Conservation (phyloP, 2,329 filamentous ascomycete genomes). For the Tolypocladium guangdongense region DNA sequence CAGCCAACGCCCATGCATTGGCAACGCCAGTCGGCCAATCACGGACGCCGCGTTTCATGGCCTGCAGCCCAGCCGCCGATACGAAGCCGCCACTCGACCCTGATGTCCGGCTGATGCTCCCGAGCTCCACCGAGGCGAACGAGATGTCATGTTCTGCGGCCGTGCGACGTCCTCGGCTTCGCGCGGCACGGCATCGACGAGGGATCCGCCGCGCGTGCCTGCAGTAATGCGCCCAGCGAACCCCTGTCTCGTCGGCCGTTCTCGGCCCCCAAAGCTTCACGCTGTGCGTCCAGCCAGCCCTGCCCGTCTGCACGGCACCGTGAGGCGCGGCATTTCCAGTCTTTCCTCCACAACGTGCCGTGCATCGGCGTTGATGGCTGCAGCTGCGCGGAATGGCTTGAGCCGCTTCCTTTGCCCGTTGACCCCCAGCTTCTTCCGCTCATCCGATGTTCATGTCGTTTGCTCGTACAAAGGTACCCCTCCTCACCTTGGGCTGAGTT, state of each 20-base stretch:
- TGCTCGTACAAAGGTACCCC: too few relatives aligned
- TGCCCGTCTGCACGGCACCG: not conserved
- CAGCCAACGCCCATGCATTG: not conserved
- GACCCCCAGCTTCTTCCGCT: not conserved
- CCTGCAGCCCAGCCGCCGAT: constrained; percentile 2
- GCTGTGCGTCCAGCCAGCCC: not conserved
- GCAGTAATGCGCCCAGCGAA: not conserved
- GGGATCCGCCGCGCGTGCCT: too few relatives aligned
- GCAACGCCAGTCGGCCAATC: not conserved
- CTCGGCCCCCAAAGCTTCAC: not conserved
- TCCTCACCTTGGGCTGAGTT: too few relatives aligned
- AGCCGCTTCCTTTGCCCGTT: not conserved
- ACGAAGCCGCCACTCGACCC: constrained; percentile 3
- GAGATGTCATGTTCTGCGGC: not conserved
- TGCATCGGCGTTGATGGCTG: not conserved
- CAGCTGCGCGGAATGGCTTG: not conserved
- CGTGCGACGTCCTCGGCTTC: not conserved
- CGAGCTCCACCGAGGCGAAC: not conserved
- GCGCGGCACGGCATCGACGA: not conserved
- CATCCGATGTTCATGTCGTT: not conserved
- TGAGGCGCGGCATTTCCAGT: too few relatives aligned
- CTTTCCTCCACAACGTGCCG: not conserved
- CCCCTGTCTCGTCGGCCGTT: not conserved
- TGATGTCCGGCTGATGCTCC: not conserved
- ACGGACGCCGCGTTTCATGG: not conserved